Conservation (phyloP, 352 stramenopile species). For the Globisporangium splendens region DNA sequence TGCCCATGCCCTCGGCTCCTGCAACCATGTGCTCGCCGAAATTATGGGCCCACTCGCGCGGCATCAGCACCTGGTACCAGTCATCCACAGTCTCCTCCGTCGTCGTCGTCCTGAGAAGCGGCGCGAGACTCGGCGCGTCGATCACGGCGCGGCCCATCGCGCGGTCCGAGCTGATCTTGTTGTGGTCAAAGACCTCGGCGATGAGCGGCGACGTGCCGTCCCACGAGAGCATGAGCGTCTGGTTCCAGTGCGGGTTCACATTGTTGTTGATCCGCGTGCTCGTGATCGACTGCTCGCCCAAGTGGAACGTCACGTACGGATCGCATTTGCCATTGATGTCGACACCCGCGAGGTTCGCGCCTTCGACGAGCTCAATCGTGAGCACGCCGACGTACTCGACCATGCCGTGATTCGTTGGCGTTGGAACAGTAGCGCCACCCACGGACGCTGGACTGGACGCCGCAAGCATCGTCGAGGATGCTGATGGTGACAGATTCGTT, state of each 20-base stretch:
- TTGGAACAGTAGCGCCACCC: not conserved
- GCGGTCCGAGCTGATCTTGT: slow-evolving; percentile 60
- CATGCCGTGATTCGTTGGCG: slow-evolving; percentile 44
- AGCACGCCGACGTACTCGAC: slow-evolving; percentile 82
- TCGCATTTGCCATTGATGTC: slow-evolving; percentile 80
- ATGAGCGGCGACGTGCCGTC: slow-evolving; percentile 62
- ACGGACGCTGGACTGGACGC: not conserved
- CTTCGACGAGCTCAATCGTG: slow-evolving; percentile 66
- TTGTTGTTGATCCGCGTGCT: slow-evolving; percentile 68
- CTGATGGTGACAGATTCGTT: not conserved
- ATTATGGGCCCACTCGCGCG: slow-evolving; percentile 65
- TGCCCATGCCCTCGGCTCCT: slow-evolving; percentile 60
- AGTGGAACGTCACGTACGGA: slow-evolving; percentile 71
- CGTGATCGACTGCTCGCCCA: slow-evolving; percentile 69
- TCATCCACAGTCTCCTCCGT: slow-evolving; percentile 26
- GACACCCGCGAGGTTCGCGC: slow-evolving; percentile 55
- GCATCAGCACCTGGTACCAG: slow-evolving; percentile 60
- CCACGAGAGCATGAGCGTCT: slow-evolving; percentile 80
- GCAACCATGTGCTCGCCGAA: slow-evolving; percentile 83
- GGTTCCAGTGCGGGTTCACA: slow-evolving; percentile 60
- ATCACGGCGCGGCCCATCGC: slow-evolving; percentile 64
- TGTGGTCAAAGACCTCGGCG: slow-evolving; percentile 70
- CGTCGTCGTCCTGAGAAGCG: slow-evolving; percentile 20
- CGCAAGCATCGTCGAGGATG: not conserved
- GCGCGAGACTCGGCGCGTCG: slow-evolving; percentile 29